Percentiles rank a stretch among this genome's conserved stretches.
phyloP scores from a whole-genome alignment of 768 basidiomycete genomes.

The Mycena belliarum region DNA sequence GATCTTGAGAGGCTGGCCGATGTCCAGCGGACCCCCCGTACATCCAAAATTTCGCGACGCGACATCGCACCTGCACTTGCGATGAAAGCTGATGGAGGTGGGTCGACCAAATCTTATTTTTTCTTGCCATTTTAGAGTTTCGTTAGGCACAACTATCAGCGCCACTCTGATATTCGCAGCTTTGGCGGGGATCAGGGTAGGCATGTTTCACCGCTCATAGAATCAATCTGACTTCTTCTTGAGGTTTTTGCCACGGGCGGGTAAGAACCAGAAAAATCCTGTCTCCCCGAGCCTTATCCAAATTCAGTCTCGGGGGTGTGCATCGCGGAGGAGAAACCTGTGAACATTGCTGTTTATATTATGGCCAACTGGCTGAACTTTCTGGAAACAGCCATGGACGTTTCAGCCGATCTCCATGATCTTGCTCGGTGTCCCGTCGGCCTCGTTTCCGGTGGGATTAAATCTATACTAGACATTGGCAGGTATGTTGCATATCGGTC shows the following conservation, averaged over 20 bases:
- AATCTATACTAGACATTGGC: conserved; percentile 93
- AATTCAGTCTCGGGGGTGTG: conserved; percentile 74
- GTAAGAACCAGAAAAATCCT: conserved; percentile 40
- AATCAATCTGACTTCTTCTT: conserved; percentile 6
- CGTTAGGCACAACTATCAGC: conserved; percentile 67
- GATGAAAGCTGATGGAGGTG: conserved; percentile 71
- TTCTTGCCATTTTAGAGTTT: conserved; percentile 11
- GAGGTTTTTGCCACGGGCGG: conserved; percentile 93
- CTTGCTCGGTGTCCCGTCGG: conserved; percentile 88
- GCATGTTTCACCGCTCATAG: not conserved
- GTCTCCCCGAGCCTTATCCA: not conserved
- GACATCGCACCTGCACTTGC: conserved; percentile 81
- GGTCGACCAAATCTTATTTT: not conserved
- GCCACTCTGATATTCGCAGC: conserved; percentile 75
- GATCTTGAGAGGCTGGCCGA: conserved; percentile 75
- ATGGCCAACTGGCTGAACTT: not conserved
- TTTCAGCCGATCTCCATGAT: conserved; percentile 93
- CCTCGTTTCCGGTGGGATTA: conserved; percentile 90
- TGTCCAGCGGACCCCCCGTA: conserved; percentile 37
- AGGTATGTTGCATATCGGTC: conserved; percentile 39
- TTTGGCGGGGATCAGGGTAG: conserved; percentile 83
- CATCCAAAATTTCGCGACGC: conserved; percentile 73
- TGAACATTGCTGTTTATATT: conserved; percentile 14
- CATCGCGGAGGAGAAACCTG: conserved; percentile 57
- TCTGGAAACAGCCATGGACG: conserved; percentile 74